A percentile compares a stretch with the other conserved stretches of the same genome.
Evolutionary conservation across 2,329 filamentous ascomycete genomes (phyloP).

Genomic region (Talaromyces sp.): DNA sequence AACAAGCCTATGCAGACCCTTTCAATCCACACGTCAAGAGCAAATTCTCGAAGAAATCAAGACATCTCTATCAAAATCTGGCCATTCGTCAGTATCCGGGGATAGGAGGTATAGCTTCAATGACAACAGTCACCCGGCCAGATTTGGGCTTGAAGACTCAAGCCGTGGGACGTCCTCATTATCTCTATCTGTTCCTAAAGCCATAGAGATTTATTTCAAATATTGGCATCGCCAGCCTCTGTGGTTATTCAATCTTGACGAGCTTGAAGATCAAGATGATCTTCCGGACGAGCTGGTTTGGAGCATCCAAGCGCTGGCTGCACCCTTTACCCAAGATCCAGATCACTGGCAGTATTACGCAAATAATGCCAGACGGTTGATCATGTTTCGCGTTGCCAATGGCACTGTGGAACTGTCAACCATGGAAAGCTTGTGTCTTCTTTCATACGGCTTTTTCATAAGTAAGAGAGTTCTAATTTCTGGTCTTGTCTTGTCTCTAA

Average conservation of each 20-base stretch:
- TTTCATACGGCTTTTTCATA: slow-evolving; percentile 47
- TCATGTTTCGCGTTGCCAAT: slow-evolving; percentile 47
- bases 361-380: slow-evolving; percentile 24
- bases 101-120: slow-evolving; percentile 11
- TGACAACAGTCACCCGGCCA: background rate
- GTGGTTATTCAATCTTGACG: slow-evolving; percentile 31
- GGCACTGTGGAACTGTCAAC: slow-evolving; percentile 46
- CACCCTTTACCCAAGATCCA: slow-evolving; percentile 24
- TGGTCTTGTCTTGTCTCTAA: slow-evolving; percentile 7
- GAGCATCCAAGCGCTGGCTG: slow-evolving; percentile 27
- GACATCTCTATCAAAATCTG: slow-evolving; percentile 14
- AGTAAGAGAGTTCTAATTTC: slow-evolving; percentile 29
- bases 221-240: slow-evolving; percentile 33
- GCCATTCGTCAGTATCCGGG: slow-evolving; percentile 11
- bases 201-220: slow-evolving; percentile 29
- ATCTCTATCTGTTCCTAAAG: slow-evolving; percentile 8
- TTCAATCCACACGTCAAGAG: slow-evolving; percentile 19
- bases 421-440: slow-evolving; percentile 47
- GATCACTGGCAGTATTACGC: slow-evolving; percentile 29
- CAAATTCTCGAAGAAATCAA: slow-evolving; percentile 9
- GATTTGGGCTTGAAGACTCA: background rate
- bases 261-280: slow-evolving; percentile 22
- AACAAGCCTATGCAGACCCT: slow-evolving; percentile 3
- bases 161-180: slow-evolving; percentile 15
- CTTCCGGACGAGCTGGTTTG: slow-evolving; percentile 28